phyloP scores from a whole-genome alignment of 2,329 filamentous ascomycete genomes.

The Knufia fluminis region DNA sequence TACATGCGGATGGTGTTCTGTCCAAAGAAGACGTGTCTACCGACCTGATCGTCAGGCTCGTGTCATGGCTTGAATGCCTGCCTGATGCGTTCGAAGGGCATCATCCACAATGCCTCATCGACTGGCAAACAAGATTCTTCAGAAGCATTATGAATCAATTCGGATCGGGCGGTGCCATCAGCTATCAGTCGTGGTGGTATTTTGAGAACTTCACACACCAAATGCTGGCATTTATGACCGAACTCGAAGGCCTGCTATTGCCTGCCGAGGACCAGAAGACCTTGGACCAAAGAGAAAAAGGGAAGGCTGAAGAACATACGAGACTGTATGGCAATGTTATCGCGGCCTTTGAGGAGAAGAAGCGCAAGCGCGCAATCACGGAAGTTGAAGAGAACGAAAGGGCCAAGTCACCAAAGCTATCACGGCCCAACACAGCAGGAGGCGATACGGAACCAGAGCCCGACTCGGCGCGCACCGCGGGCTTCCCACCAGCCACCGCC shows the following conservation, averaged over 20 bases:
- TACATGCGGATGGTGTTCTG: background rate
- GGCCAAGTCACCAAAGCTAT: constrained; percentile 3
- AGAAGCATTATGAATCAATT: constrained; percentile 36
- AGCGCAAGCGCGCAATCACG: constrained; percentile 9
- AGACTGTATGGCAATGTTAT: background rate
- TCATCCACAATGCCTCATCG: constrained; percentile 36
- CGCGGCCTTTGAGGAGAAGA: constrained; percentile 9
- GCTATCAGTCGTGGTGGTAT: constrained; percentile 40
- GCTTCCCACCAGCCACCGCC: background rate
- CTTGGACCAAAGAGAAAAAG: constrained; percentile 19
- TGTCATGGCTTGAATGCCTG: constrained; percentile 36
- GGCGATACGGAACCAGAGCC: constrained; percentile 7
- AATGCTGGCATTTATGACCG: constrained; percentile 23
- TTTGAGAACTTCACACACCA: constrained; percentile 22
- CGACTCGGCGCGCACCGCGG: background rate
- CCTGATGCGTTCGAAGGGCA: constrained; percentile 33
- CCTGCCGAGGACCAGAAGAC: constrained; percentile 16
- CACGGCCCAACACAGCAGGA: constrained; percentile 8
- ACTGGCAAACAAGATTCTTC: constrained; percentile 37
- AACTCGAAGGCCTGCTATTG: constrained; percentile 22
- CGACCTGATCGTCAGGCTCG: constrained; percentile 32
- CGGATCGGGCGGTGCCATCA: constrained; percentile 36
- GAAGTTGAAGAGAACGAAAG: constrained; percentile 8
- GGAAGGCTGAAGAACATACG: constrained; percentile 16
- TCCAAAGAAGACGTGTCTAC: background rate